A percentile compares a stretch with the other conserved stretches of the same genome.
These are phyloP conservation scores for Cystofilobasidium ferigula DNA, from an alignment of 768 basidiomycete species.

Conservation along the genomic window DNA sequence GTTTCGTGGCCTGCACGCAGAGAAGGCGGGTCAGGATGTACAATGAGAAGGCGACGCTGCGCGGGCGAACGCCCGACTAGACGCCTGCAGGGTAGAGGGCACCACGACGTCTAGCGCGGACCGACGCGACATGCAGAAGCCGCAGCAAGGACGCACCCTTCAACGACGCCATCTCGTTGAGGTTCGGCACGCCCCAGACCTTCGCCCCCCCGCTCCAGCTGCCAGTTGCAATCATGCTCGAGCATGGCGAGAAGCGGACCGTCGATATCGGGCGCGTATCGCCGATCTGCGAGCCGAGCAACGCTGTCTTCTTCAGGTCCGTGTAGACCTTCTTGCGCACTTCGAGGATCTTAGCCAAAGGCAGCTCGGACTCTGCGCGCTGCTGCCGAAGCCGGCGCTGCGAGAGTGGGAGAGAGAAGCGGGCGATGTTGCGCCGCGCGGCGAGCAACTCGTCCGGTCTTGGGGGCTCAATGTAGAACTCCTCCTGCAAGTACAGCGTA, in stretches of 20 bases:
- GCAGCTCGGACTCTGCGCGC: conserved; percentile 74
- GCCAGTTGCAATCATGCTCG: conserved; percentile 73
- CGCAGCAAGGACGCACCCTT: conserved; percentile 46
- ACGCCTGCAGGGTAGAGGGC: background rate
- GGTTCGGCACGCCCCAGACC: conserved; percentile 88
- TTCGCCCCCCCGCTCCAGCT: conserved; percentile 95
- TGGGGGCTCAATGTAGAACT: conserved; percentile 68
- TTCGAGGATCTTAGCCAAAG: conserved; percentile 79
- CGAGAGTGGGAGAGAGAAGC: conserved; percentile 57
- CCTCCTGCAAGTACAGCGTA: conserved; percentile 41
- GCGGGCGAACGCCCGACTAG: background rate
- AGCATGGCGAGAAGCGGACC: conserved; percentile 89
- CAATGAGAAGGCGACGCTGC: background rate
- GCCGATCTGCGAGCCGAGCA: conserved; percentile 94
- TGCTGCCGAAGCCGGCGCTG: conserved; percentile 51
- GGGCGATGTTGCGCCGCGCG: conserved; percentile 73
- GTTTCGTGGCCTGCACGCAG: conserved; percentile 63
- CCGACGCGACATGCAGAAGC: background rate
- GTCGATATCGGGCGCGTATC: conserved; percentile 89
- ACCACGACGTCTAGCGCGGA: background rate
- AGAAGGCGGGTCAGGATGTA: background rate
- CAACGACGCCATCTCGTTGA: conserved; percentile 63
- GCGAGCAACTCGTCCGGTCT: conserved; percentile 78
- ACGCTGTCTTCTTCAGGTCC: conserved; percentile 57
- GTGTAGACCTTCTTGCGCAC: conserved; percentile 79